These are phyloP conservation scores for Eucalyptus grandis DNA, from an alignment of 345 rosid genomes.

Conservation along the genomic window DNA sequence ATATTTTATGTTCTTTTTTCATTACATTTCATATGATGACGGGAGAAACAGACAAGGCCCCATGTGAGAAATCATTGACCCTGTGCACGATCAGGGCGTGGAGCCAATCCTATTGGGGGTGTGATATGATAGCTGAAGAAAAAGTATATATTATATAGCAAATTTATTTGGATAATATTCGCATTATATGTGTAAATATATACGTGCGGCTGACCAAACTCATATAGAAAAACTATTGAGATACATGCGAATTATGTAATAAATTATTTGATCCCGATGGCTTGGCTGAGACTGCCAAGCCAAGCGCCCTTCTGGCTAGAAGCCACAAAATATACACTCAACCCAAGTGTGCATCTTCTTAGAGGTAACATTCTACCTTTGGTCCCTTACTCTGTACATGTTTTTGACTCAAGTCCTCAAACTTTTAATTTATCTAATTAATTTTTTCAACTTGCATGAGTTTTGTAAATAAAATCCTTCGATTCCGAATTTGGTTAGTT, in stretches of 20 bases:
- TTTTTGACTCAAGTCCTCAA: neutral
- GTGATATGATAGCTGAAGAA: neutral
- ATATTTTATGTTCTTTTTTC: neutral
- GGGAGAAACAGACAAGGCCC: slow-evolving; percentile 1
- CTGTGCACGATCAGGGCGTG: neutral
- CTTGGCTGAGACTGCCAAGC: neutral
- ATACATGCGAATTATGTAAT: neutral
- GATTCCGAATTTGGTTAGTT: neutral
- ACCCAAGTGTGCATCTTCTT: neutral
- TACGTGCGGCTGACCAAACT: neutral
- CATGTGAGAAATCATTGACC: slow-evolving; percentile 37
- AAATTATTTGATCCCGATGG: neutral
- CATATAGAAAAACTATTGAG: neutral
- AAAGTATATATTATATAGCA: neutral
- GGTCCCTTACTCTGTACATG: neutral
- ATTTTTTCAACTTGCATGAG: neutral
- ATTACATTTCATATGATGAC: neutral
- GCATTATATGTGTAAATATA: neutral
- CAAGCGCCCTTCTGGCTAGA: neutral
- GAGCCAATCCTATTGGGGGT: neutral
- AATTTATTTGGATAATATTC: neutral
- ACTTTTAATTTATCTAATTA: neutral
- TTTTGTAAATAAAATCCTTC: neutral
- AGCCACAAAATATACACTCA: neutral
- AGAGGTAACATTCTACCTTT: neutral